phyloP scores from a whole-genome alignment of 1,284 basidiomycete species.

The Afroboletus lepidellus region DNA sequence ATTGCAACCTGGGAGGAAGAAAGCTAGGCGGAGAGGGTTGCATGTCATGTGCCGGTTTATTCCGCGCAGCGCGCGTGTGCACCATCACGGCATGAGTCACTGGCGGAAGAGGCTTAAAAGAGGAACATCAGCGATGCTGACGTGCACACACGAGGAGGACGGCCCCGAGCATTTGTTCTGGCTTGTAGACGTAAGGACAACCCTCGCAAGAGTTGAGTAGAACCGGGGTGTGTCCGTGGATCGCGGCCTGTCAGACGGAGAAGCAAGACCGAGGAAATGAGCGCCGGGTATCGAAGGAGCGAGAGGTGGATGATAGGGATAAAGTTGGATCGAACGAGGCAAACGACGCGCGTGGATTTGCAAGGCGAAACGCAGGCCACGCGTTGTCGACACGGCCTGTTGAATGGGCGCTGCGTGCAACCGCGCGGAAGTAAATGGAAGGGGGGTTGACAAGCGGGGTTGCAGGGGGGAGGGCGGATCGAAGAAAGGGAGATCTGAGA shows the following conservation, averaged over 20 bases:
- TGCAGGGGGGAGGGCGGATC: neutral
- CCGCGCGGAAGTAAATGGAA: conserved; percentile 4
- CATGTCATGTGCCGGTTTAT: conserved; percentile 19
- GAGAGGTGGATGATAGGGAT: neutral
- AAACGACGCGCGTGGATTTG: neutral
- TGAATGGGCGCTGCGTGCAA: neutral
- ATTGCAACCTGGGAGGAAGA: neutral
- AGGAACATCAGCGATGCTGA: neutral
- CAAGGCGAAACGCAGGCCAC: neutral
- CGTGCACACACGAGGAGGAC: neutral
- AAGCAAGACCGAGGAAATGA: neutral
- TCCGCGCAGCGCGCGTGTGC: conserved; percentile 11
- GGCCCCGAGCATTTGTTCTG: neutral
- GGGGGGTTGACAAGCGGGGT: conserved; percentile 5
- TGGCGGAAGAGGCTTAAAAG: neutral
- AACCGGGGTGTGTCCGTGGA: neutral
- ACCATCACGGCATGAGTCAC: conserved; percentile 6
- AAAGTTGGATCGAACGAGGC: neutral
- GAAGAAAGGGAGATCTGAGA: conserved; percentile 19
- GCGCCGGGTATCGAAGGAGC: neutral
- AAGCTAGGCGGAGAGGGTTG: neutral
- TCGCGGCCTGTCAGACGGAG: neutral
- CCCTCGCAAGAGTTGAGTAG: too few species aligned
- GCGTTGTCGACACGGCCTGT: neutral
- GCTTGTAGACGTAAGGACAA: neutral